Base-by-base conservation (phyloP, 169 alveolate species). In the Toxoplasma gondii region DNA sequence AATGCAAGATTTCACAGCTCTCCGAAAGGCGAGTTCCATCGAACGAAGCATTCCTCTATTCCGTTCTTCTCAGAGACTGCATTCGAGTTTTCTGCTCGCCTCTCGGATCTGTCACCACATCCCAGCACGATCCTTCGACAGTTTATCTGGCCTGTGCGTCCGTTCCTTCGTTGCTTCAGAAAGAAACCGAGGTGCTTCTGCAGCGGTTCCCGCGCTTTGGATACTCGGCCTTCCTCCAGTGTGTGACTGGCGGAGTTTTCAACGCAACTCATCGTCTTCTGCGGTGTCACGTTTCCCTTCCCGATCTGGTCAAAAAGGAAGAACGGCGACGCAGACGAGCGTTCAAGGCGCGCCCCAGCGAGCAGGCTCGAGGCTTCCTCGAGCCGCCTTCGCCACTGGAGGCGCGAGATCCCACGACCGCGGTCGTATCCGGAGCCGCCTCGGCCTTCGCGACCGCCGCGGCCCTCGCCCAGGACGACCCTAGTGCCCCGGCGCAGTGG, bases 221-320 rank as follows among this genome's bases (percentile, higher is more conserved):
- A 70, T 90, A 69, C 74, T 27, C 41, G 69, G 93, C 93, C 78
- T 90, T 90, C 74, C 54, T 90, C 34, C 36, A 29, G 39, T 90
- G 87, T 69, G 93, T 90, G 44, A 70, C 38, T 10, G 36, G 38
- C 54, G 82, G 70, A 36, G 88, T 90, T 16, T 78, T 90, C 67
- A 90, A 90, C 49, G 41, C 88, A 16, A 90, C 93, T 1, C 93
- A 90, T 74, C 81, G 93, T 17, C 93, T 90, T 44, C 81, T 90
- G 44, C 86, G 93, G 36, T 90, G 90, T 49, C 41, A 16, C 1
- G 34, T 2, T n/a, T 82, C 90, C 12, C 90, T 82, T 12, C 90
- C 90, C 34, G 24, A 4, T 5, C 90, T 82, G 67, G 24, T 82
- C 38, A 38, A 82, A 31, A 39, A 22, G 38, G 90, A 82, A 36